A percentile compares a stretch with the other conserved stretches of the same genome.
These are phyloP conservation scores for Bipolaris cookei DNA, from an alignment of 2,329 filamentous ascomycete genomes.

Conservation along the genomic window DNA sequence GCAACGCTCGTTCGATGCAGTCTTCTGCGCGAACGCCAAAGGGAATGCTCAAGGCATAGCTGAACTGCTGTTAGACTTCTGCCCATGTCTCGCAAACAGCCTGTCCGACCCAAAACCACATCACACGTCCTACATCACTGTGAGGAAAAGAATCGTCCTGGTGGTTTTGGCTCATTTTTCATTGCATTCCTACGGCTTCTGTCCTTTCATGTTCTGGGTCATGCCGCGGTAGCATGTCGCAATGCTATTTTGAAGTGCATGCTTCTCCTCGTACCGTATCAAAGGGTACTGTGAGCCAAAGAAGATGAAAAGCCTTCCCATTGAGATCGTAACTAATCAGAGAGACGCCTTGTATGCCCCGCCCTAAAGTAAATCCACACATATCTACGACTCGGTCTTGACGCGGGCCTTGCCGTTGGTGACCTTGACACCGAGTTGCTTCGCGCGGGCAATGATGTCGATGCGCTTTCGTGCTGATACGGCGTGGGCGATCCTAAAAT, in stretches of 20 bases:
- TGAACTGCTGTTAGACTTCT: not conserved
- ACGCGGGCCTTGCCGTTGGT: slow-evolving; percentile 99
- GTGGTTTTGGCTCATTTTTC: slow-evolving; percentile 34
- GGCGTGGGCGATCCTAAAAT: slow-evolving; percentile 86
- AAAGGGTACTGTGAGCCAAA: slow-evolving; percentile 29
- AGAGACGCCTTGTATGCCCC: slow-evolving; percentile 50
- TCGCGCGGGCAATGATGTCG: slow-evolving; percentile 95
- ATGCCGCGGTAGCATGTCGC: slow-evolving; percentile 29
- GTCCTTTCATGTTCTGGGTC: slow-evolving; percentile 25
- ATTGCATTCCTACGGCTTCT: slow-evolving; percentile 36
- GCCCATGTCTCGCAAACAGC: not conserved
- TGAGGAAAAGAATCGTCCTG: not conserved
- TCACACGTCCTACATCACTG: slow-evolving; percentile 7
- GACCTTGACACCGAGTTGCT: slow-evolving; percentile 99
- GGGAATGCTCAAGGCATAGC: too few species aligned
- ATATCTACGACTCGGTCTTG: slow-evolving; percentile 79
- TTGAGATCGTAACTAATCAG: slow-evolving; percentile 48
- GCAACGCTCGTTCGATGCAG: slow-evolving; percentile 2
- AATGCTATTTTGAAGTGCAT: slow-evolving; percentile 43
- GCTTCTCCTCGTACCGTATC: slow-evolving; percentile 29
- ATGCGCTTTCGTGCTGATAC: slow-evolving; percentile 99
- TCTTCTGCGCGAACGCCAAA: slow-evolving; percentile 1
- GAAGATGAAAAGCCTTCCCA: slow-evolving; percentile 44
- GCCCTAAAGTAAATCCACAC: slow-evolving; percentile 37
- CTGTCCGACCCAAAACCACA: not conserved